Evolutionary conservation across 441 rosid genomes (phyloP).

Genomic region (Erodium chrysanthum): DNA sequence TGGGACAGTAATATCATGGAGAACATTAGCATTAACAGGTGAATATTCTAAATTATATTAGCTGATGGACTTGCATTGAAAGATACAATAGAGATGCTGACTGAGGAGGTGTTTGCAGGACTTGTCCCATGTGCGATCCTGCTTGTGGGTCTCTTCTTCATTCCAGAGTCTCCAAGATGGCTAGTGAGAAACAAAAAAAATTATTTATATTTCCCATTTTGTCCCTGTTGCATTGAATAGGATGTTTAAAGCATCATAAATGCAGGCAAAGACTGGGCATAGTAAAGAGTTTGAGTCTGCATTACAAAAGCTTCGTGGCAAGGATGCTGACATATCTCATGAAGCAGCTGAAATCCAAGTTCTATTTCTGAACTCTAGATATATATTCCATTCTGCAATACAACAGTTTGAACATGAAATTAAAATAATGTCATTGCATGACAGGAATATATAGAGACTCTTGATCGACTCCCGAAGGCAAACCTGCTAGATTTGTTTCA

Average conservation of each 20-base stretch:
- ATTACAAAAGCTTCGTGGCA: constrained; percentile 34
- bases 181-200: constrained; percentile 26
- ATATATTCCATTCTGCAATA: constrained; percentile 1
- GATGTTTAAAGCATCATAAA: background rate
- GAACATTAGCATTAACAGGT: constrained; percentile 62
- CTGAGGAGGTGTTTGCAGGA: constrained; percentile 25
- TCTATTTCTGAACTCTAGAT: background rate
- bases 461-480: constrained; percentile 26
- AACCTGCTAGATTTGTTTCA: constrained; percentile 28
- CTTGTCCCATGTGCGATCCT: constrained; percentile 29
- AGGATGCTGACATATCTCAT: constrained; percentile 25
- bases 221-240: background rate
- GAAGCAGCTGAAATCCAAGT: constrained; percentile 36
- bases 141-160: constrained; percentile 30
- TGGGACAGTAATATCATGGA: constrained; percentile 62
- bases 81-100: background rate
- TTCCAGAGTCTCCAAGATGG: constrained; percentile 57
- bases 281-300: constrained; percentile 26
- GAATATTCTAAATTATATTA: constrained; percentile 11
- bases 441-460: constrained; percentile 28
- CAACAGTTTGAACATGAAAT: background rate
- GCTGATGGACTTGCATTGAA: background rate
- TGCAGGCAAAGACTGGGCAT: constrained; percentile 37
- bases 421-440: background rate
- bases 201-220: background rate